These are phyloP conservation scores for Lizanozyma gosingica DNA, from an alignment of 1,139 yeast species.

Conservation along the genomic window DNA sequence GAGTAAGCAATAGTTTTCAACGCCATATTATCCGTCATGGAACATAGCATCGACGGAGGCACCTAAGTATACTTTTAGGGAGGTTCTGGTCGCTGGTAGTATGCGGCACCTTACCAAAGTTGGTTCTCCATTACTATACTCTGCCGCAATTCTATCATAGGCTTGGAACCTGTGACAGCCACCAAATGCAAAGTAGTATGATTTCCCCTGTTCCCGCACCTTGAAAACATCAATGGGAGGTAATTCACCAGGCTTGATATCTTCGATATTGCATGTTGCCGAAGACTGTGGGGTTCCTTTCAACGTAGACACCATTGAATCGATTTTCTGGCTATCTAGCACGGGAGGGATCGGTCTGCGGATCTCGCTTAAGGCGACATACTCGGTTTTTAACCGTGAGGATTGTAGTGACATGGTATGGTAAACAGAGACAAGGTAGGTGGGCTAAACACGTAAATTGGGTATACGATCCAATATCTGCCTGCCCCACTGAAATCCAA, in stretches of 20 bases:
- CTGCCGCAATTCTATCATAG: constrained; percentile 37
- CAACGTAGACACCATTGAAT: constrained; percentile 70
- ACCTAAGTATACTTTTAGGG: constrained; percentile 55
- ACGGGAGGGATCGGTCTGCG: constrained; percentile 81
- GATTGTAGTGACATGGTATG: constrained; percentile 34
- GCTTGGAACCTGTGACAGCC: constrained; percentile 84
- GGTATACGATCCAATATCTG: no score
- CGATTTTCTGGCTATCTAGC: constrained; percentile 60
- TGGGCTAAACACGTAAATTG: no score
- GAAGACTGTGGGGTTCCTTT: constrained; percentile 58
- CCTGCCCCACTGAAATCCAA: no score
- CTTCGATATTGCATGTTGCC: constrained; percentile 46
- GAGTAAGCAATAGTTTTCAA: no score
- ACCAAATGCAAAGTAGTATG: constrained; percentile 71
- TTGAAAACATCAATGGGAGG: constrained; percentile 73
- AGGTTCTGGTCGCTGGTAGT: constrained; percentile 59
- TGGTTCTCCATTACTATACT: constrained; percentile 18
- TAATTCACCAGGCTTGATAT: constrained; percentile 52
- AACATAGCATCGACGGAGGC: constrained; percentile 53
- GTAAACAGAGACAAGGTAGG: no score
- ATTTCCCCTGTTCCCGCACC: constrained; percentile 53
- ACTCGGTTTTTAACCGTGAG: constrained; percentile 34
- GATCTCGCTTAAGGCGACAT: constrained; percentile 57
- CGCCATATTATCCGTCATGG: constrained; percentile 10
- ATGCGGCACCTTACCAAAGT: constrained; percentile 53